Evolutionary conservation across 2,329 filamentous ascomycete species (phyloP), one percentile per base, ranked within the genome.

Genomic region (Claviceps sp.): DNA sequence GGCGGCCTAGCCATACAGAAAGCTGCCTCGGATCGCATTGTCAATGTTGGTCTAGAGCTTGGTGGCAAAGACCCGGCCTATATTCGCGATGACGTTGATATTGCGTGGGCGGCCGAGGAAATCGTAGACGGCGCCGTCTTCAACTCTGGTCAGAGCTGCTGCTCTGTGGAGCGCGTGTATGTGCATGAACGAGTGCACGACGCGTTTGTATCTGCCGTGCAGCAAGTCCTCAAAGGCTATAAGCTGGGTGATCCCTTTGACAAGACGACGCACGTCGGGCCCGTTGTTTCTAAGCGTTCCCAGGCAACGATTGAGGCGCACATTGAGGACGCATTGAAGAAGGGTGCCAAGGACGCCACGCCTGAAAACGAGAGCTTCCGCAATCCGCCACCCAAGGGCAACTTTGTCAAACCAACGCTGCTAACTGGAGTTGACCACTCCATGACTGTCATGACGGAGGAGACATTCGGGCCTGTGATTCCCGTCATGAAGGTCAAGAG

Each of bases 141-240:
- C 76, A 97, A 97, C 72, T 95, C 90, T 49, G 91, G 91, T n/a
- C 91, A 97, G 73, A 95, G 89, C 65, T 97, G 91, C 74, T 97
- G 91, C 70, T 87, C 89, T 24, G 76, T 97, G 51, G 91, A 97
- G 71, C 78, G 91, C 37, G 81, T 97, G 20, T 97, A 97, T 62
- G 90, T 97, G 5, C 82, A 93, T 61, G 85, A 87, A 63, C 82
- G 79, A 59, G 80, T 97, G 48, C 82, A 96, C 66, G 89, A 95
- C 61, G 71, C 79, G 13, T 96, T 97, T 61, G 76, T 96, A 49
- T 74, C 80, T 49, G 87, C 85, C 5, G 76, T 88, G 13, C 87
- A 93, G 67, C 82, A 84, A 52, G 88, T 95, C 7, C 77, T 97
- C 58, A 77, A 77, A 64, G 79, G 81, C 43, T 95, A 95, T 71